Conservation (phyloP, 2,329 filamentous ascomycete species). For the Trichophyton mentagrophytes region DNA sequence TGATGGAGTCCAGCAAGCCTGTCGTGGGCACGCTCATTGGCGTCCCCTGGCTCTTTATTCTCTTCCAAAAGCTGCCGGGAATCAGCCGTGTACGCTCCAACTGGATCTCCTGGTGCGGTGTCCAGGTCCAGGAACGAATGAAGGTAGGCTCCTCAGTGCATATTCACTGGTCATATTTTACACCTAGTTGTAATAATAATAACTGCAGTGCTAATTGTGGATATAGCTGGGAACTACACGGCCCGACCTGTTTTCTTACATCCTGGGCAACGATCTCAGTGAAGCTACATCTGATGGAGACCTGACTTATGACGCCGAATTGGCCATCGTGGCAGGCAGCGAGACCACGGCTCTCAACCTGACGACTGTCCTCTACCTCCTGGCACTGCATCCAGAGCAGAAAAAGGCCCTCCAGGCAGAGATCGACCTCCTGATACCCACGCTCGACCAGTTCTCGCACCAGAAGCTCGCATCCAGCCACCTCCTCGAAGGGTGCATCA, state of each 20-base stretch:
- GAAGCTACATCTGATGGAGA: background rate
- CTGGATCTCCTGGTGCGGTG: conserved; percentile 14
- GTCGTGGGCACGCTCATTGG: conserved; percentile 14
- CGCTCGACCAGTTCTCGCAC: conserved; percentile 8
- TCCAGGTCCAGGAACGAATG: conserved; percentile 10
- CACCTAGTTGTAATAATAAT: too few species aligned
- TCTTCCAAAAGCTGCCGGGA: conserved; percentile 15
- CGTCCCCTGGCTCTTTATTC: conserved; percentile 16
- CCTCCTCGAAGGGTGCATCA: conserved; percentile 12
- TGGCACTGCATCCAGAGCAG: conserved; percentile 20
- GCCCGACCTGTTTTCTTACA: conserved; percentile 8
- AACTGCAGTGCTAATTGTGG: background rate
- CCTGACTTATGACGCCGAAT: conserved; percentile 5
- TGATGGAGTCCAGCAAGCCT: conserved; percentile 13
- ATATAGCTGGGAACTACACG: conserved; percentile 4
- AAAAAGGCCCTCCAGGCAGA: conserved; percentile 20
- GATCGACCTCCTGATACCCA: conserved; percentile 20
- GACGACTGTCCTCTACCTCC: conserved; percentile 21
- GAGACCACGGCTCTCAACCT: conserved; percentile 26
- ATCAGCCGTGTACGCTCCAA: conserved; percentile 9
- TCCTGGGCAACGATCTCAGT: background rate
- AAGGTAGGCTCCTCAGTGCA: conserved; percentile 5
- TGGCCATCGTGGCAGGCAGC: conserved; percentile 16
- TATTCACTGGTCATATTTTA: background rate
- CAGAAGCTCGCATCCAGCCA: conserved; percentile 5